These are phyloP conservation scores for Cryptococcus neoformans DNA, from an alignment of 1,284 basidiomycete genomes.

Conservation along the genomic window DNA sequence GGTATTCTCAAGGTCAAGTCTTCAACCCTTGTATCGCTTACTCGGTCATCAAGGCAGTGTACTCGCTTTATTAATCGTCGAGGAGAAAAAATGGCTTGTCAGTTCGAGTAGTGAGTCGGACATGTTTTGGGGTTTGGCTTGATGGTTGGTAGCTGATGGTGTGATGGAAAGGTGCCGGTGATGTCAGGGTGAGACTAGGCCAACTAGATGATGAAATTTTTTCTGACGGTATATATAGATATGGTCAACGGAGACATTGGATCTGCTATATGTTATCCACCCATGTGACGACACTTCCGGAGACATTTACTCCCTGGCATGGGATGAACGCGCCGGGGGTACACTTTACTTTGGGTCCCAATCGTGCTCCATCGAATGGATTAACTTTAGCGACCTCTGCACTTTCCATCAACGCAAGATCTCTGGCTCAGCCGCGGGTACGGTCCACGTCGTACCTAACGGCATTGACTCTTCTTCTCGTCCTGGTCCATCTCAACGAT, in stretches of 20 bases:
- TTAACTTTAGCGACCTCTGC: conserved; percentile 55
- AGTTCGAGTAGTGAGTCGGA: conserved; percentile 56
- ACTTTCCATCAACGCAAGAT: conserved; percentile 21
- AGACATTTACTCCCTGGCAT: conserved; percentile 85
- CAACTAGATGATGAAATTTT: background rate
- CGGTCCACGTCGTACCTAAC: conserved; percentile 29
- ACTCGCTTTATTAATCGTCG: conserved; percentile 72
- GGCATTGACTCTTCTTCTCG: conserved; percentile 8
- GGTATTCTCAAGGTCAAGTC: conserved; percentile 77
- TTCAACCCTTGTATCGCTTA: conserved; percentile 68
- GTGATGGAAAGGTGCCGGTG: conserved; percentile 66
- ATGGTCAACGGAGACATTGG: conserved; percentile 74
- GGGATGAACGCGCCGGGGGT: conserved; percentile 62
- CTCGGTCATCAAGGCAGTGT: conserved; percentile 83
- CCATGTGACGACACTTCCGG: conserved; percentile 85
- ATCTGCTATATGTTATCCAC: conserved; percentile 70
- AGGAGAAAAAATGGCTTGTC: conserved; percentile 77
- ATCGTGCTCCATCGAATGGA: conserved; percentile 85
- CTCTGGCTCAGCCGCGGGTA: conserved; percentile 28
- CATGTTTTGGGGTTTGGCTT: background rate
- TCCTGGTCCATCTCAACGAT: conserved; percentile 31
- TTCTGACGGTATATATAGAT: conserved; percentile 54
- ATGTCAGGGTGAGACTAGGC: conserved; percentile 60
- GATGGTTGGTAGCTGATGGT: background rate
- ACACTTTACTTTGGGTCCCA: conserved; percentile 83